Conservation (phyloP, 108 stramenopile genomes). For the Pseudonitzschia delicatissima region DNA sequence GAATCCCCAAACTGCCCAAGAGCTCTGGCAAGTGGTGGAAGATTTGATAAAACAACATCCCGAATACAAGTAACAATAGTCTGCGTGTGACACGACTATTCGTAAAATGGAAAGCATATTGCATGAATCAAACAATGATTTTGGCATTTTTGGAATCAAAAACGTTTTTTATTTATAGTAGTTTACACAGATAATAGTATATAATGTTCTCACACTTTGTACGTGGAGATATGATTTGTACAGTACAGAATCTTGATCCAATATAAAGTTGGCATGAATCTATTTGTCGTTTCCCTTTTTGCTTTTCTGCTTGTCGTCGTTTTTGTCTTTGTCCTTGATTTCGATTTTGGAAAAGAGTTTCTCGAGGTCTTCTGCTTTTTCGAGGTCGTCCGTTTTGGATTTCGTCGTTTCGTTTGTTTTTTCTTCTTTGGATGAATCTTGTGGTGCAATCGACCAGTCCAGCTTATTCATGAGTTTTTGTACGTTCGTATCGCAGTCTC, state of each 20-base stretch:
- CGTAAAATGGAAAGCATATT: too few species aligned
- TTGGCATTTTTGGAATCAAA: too few species aligned
- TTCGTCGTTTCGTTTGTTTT: neutral
- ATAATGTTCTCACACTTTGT: too few species aligned
- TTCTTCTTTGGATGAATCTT: neutral
- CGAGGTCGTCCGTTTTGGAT: neutral
- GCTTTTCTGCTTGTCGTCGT: neutral
- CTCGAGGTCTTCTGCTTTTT: constrained; percentile 2
- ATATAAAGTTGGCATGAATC: too few species aligned
- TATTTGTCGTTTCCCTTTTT: too few species aligned
- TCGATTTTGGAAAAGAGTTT: neutral
- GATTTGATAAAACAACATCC: neutral
- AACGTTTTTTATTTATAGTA: too few species aligned
- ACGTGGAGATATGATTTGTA: too few species aligned
- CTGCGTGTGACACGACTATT: too few species aligned
- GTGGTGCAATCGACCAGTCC: constrained; percentile 59
- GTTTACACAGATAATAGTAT: too few species aligned
- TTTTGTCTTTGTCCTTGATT: neutral
- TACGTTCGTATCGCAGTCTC: constrained; percentile 82
- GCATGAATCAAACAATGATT: too few species aligned
- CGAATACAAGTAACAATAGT: too few species aligned
- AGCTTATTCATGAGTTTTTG: constrained; percentile 42
- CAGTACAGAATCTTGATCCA: too few species aligned
- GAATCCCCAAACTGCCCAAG: neutral
- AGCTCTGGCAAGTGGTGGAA: neutral